Conservation (phyloP, 2,329 filamentous ascomycete genomes). For the Fusarium metavorans region DNA sequence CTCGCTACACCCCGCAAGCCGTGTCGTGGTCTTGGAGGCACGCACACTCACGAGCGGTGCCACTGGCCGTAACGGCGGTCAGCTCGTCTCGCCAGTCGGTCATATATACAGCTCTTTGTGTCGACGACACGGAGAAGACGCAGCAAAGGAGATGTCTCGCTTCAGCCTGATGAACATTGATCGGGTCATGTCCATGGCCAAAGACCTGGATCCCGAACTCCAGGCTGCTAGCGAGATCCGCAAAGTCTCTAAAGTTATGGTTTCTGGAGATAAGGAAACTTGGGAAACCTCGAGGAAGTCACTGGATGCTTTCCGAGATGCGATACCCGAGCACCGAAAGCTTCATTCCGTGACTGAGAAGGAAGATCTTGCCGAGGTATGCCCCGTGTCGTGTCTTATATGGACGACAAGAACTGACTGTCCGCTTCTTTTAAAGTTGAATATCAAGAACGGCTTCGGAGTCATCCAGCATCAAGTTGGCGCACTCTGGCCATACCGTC, state of each 20-base stretch:
- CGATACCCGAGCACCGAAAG: conserved; percentile 11
- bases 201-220: conserved; percentile 20
- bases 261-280: conserved; percentile 25
- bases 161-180: conserved; percentile 56
- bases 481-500: not conserved
- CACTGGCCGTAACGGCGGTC: conserved; percentile 48
- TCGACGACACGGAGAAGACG: conserved; percentile 44
- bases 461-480: not conserved
- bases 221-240: conserved; percentile 28
- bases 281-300: conserved; percentile 25
- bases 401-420: not conserved
- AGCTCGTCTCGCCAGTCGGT: conserved; percentile 31
- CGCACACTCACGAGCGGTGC: conserved; percentile 46
- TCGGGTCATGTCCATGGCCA: conserved; percentile 20
- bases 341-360: conserved; percentile 23
- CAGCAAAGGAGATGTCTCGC: conserved; percentile 54
- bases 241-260: conserved; percentile 30
- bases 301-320: conserved; percentile 15
- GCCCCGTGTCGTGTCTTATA: not conserved
- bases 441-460: not conserved
- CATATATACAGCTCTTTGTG: conserved; percentile 48
- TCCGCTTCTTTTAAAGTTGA: not conserved
- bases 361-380: conserved; percentile 11
- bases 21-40: conserved; percentile 45
- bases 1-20: not conserved